Base-by-base conservation (phyloP, 2,329 filamentous ascomycete genomes). In the Xylariaceae sp. region DNA sequence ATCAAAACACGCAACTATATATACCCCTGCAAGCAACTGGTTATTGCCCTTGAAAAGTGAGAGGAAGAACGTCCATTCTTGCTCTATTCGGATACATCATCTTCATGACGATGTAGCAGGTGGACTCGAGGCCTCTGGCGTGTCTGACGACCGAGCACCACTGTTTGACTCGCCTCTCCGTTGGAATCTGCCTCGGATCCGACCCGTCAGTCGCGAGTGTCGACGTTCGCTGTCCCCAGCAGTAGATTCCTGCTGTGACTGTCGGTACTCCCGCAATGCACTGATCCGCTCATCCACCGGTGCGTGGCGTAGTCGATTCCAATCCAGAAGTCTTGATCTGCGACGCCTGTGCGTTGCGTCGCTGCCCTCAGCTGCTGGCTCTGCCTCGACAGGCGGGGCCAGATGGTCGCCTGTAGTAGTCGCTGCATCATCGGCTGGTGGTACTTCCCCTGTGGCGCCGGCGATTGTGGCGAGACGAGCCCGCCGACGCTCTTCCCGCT, bases 251-350 rank as follows among this genome's bases (percentile, higher is more conserved):
- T 66, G 69, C 52, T 71, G 72, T 57, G 71, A 72, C 36, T 71
- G 66, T 15, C 73, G 68, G 42, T 76, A 71, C 45, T 75, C 74
- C 33, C 82, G 72, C 5, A 85, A 69, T 6, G 75, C 77, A 47
- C 77, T 79, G 47, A 85, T 80, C n/a, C 81, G 78, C 64, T 85
- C 82, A 56, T 83, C 78, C 3, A 76, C 71, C 0, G 80, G 71
- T n/a, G 81, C 81, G 51, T 82, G 74, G 11, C 81, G 75, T 15
- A 85, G 67, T 40, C 78, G 69, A 54, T 79, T 74, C 41, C 82
- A 68, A 56, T 85, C 81, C 38, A 83, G 70, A 5, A 83, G 62
- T 3, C 80, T 74, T 0, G 77, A 77, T 5, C 74, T 60, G 18
- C 80, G 73, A 36, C 72, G 68, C 33, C 70, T 69, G 48, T 73